Evolutionary conservation across 805 yeast genomes (phyloP), one percentile per base, ranked within the genome.

Genomic region (Martiniozyma abietophila): DNA sequence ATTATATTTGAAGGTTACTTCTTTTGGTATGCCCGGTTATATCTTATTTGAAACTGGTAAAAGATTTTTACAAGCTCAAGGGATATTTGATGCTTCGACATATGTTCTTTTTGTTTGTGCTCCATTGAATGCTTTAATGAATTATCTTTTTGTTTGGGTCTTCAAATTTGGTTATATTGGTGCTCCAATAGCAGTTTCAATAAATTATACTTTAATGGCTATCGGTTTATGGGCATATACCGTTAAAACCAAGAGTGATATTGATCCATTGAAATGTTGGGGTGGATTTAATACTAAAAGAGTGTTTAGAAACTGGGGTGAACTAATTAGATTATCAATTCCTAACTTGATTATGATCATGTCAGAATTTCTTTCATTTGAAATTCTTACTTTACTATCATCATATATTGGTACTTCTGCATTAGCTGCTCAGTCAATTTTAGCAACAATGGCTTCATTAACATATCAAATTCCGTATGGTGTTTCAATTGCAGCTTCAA

Each of bases 301-400:
- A 35, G 67, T 71, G 28, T 67, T 68, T 45, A 50, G 53, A 29
- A 75, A 77, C 44, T 81, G 88, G 88, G 52, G 55, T 4, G 71
- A 67, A 46, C 73, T 81, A 76, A 59, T 80, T 28, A 62, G 59
- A 40, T 58, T 81, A 26, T 77, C 88, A 2, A 49, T 74, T n/a
- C 85, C 85, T 5, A 86, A 88, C 24, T 73, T 80, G 20, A 57
- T 79, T 35, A 77, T 80, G 81, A 82, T 81, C 16, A 71, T 76
- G 47, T 80, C 85, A 14, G 92, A 81, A 55, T 81, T 82, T 69
- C 58, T 81, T 25, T 84, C 86, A 1, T 81, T 80, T 54, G 89
- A 81, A 57, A 68, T 81, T 31, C 61, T 80, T 41, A 81, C 89
- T 0, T 64, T 80, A 33, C 61, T 74, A 40, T 79, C 88, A 1